phyloP scores from a whole-genome alignment of 257 asterid genomes.

The Coffea eugenioides region DNA sequence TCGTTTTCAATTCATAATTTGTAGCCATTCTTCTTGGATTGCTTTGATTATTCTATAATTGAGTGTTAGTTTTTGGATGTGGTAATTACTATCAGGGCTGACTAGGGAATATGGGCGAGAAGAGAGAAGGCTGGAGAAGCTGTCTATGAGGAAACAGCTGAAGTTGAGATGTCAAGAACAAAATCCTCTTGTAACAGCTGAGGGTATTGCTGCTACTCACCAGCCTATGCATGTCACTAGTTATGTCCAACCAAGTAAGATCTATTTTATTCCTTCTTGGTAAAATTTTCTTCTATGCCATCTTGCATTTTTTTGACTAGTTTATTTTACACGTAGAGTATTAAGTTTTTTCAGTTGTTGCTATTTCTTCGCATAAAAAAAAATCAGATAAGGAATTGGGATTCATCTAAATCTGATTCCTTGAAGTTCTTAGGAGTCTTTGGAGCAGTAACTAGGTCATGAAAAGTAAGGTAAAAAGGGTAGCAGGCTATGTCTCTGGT shows the following conservation, averaged over 20 bases:
- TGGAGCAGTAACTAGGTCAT: not conserved
- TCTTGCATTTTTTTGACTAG: slow-evolving; percentile 13
- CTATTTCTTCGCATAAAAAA: not conserved
- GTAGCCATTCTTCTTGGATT: slow-evolving; percentile 19
- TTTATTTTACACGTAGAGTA: not conserved
- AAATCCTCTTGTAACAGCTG: slow-evolving; percentile 36
- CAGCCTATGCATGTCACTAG: slow-evolving; percentile 61
- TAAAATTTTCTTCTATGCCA: slow-evolving; percentile 1
- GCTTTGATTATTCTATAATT: not conserved
- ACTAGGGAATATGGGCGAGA: slow-evolving; percentile 58
- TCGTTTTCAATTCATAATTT: not conserved
- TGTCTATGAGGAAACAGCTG: slow-evolving; percentile 88
- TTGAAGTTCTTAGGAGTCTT: not conserved
- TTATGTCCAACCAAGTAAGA: slow-evolving; percentile 69
- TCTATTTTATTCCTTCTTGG: slow-evolving; percentile 9
- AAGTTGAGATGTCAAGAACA: slow-evolving; percentile 84
- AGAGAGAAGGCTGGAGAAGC: slow-evolving; percentile 66
- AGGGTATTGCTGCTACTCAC: slow-evolving; percentile 46
- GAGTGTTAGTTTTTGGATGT: slow-evolving; percentile 3
- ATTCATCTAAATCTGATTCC: not conserved
- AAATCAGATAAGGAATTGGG: not conserved
- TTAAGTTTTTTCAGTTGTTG: not conserved
- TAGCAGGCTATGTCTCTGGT: not conserved
- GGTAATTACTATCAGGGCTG: slow-evolving; percentile 48
- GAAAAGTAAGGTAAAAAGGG: not conserved